These are phyloP conservation scores for Candida mesenterica DNA, from an alignment of 1,139 yeast species.

Conservation along the genomic window DNA sequence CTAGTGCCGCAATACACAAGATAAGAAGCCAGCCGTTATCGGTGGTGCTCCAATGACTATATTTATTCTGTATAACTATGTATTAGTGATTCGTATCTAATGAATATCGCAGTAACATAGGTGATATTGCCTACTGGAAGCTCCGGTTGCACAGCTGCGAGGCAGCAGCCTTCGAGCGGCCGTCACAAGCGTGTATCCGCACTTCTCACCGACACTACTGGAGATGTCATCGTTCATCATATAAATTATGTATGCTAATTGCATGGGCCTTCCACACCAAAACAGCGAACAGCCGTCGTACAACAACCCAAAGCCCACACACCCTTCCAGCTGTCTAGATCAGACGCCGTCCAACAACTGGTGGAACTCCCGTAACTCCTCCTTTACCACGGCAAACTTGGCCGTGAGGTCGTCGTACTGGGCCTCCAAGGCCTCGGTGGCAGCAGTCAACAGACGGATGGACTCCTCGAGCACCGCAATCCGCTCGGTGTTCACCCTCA, in stretches of 20 bases:
- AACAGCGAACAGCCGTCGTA: too few relatives aligned
- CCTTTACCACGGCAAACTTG: slow-evolving; percentile 9
- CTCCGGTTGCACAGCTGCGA: too few relatives aligned
- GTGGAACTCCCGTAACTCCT: slow-evolving; percentile 16
- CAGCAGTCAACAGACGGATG: slow-evolving; percentile 8
- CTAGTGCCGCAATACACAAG: slow-evolving; percentile 14
- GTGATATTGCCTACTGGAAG: too few relatives aligned
- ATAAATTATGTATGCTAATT: too few relatives aligned
- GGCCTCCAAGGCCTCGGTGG: slow-evolving; percentile 14
- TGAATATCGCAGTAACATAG: too few relatives aligned
- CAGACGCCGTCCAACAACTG: slow-evolving; percentile 14
- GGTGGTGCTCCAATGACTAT: neutral
- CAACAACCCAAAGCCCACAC: too few relatives aligned
- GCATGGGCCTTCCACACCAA: too few relatives aligned
- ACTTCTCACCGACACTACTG: too few relatives aligned
- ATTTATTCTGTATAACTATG: slow-evolving; percentile 2
- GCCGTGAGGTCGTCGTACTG: slow-evolving; percentile 13
- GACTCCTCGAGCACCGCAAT: slow-evolving; percentile 6
- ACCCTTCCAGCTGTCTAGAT: too few relatives aligned
- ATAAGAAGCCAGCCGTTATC: neutral
- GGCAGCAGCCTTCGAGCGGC: too few relatives aligned
- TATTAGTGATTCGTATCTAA: neutral
- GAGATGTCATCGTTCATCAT: too few relatives aligned
- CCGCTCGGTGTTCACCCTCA: slow-evolving; percentile 10
- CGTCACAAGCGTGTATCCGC: too few relatives aligned